Evolutionary conservation across 2,329 filamentous ascomycete genomes (phyloP).

Genomic region (Xylaria sp.): DNA sequence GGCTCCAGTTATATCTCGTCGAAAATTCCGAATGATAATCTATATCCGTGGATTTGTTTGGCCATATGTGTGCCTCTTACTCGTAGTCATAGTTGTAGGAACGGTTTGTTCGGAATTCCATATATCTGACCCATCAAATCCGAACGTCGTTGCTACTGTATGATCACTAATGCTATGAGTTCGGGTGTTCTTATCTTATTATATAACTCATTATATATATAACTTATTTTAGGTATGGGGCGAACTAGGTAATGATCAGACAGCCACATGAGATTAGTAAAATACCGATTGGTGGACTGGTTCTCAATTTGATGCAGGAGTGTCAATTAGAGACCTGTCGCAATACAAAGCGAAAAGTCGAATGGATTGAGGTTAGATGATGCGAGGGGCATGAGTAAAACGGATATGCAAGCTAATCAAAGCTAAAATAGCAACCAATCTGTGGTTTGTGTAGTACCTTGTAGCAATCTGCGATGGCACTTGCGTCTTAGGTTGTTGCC

Average conservation of each 20-base stretch:
- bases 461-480: not conserved
- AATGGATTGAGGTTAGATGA: slow-evolving; percentile 14
- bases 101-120: slow-evolving; percentile 1
- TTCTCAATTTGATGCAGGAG: not conserved
- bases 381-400: slow-evolving; percentile 21
- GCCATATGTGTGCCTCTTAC: not conserved
- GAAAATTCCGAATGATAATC: not conserved
- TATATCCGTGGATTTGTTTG: too few relatives aligned
- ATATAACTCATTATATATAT: not conserved
- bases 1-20: not conserved
- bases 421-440: slow-evolving; percentile 18
- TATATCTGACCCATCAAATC: not conserved
- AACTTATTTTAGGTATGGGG: not conserved
- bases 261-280: not conserved
- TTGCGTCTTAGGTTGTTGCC: not conserved
- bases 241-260: not conserved
- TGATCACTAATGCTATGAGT: not conserved
- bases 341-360: not conserved
- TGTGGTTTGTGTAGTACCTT: slow-evolving; percentile 2
- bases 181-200: not conserved
- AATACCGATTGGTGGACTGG: not conserved
- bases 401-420: slow-evolving; percentile 28
- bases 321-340: not conserved
- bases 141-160: not conserved
- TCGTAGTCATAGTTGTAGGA: not conserved